Percentiles rank a stretch among this genome's conserved stretches.
These are phyloP conservation scores for Sporothrix inflata DNA, from an alignment of 2,329 filamentous ascomycete species.

Conservation along the genomic window DNA sequence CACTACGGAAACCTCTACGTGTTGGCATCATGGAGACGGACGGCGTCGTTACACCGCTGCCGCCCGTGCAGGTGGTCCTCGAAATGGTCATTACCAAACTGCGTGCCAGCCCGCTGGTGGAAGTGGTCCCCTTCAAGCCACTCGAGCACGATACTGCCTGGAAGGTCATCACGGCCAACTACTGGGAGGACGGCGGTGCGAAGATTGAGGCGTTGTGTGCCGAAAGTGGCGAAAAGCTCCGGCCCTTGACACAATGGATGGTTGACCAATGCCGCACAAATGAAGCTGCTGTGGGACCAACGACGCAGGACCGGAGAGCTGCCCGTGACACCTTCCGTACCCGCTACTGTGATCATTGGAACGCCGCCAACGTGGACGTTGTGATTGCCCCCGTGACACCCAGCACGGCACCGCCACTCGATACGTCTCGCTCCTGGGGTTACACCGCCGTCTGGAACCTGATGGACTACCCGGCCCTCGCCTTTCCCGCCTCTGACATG, in stretches of 20 bases:
- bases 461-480: neutral
- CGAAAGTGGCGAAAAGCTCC: neutral
- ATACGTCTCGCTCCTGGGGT: neutral
- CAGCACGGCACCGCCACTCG: neutral
- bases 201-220: neutral
- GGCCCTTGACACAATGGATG: neutral
- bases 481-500: neutral
- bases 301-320: neutral
- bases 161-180: conserved; percentile 6
- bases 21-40: neutral
- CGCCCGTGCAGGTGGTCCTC: neutral
- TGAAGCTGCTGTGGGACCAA: neutral
- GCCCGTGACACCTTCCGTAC: neutral
- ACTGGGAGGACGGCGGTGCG: neutral
- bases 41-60: neutral
- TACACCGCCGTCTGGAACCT: neutral
- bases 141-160: neutral
- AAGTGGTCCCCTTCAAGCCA: neutral
- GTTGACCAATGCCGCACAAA: neutral
- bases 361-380: neutral
- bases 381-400: neutral
- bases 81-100: neutral
- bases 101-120: neutral
- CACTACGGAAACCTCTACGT: neutral
- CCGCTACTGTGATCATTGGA: neutral